Base-by-base conservation (phyloP, 345 rosid species). In the Lumnitzera littorea region DNA sequence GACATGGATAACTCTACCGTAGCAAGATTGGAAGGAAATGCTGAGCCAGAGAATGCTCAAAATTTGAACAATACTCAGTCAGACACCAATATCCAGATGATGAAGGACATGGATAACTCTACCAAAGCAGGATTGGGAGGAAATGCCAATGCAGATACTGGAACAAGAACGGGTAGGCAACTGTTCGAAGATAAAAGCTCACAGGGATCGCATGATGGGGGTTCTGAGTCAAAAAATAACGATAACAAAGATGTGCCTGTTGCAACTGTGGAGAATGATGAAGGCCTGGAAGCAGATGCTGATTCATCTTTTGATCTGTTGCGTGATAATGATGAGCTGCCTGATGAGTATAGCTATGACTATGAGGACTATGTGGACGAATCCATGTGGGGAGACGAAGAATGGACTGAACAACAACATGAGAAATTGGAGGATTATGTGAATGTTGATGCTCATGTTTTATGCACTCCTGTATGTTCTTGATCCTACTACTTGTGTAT, bases 311-410 rank as follows among this genome's bases (percentile, higher is more conserved):
- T 95, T 75, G 98, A 91, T 60, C 74, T 95, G 64, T 81, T 91
- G 69, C 96, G 94, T 65, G 98, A 88, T 56, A 78, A 53, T 71
- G 96, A 95, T 48, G 99, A 95, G 77, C 83, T 91, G 68, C 86
- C 77, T 59, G 98, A 91, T 71, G 99, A 91, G 71, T 85, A 95
- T 63, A 74, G 58, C 62, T 91, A 91, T 70, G 98, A 95, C 72
- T 91, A 95, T 75, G 96, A 95, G 71, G 99, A 95, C 72, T 81
- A 84, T 77, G 90, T 85, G 61, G 84, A 88, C 68, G 98, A 88
- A 62, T 56, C 77, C 61, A 73, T 81, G 96, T 95, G 98, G 99
- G 94, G 96, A 60, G 98, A 87, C 65, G 99, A 91, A 76, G 96
- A 88, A 64, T 95, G 96, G 96, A 79, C 73, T 46, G 99, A 95